phyloP scores from a whole-genome alignment of 2,329 filamentous ascomycete genomes.

The Meredithiella fracta region DNA sequence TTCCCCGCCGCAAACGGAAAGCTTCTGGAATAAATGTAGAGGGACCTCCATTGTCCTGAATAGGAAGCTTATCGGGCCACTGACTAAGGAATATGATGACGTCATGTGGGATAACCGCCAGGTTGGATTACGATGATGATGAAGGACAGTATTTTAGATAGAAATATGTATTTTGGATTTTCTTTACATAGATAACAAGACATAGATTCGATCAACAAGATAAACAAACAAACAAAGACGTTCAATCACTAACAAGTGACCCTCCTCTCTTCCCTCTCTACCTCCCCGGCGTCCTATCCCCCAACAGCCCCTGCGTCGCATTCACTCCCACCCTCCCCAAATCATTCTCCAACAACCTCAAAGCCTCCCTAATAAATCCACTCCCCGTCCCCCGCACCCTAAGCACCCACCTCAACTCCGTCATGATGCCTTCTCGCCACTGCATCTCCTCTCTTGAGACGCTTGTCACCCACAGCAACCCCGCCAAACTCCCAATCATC shows the following conservation, averaged over 20 bases:
- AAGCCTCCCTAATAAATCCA: constrained; percentile 25
- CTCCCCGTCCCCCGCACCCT: constrained; percentile 25
- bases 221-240: background rate
- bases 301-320: constrained; percentile 23
- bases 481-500: constrained; percentile 21
- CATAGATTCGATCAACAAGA: background rate
- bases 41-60: too few species aligned
- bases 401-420: constrained; percentile 27
- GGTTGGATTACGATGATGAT: too few species aligned
- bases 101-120: too few species aligned
- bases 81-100: too few species aligned
- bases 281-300: constrained; percentile 24
- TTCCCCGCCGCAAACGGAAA: too few species aligned
- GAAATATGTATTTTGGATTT: too few species aligned
- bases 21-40: too few species aligned
- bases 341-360: constrained; percentile 25
- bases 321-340: constrained; percentile 18
- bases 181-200: background rate
- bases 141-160: too few species aligned
- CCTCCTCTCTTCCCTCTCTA: background rate
- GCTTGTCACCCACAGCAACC: constrained; percentile 17
- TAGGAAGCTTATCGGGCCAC: too few species aligned
- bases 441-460: constrained; percentile 21
- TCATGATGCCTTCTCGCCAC: constrained; percentile 25
- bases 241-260: background rate